Base-by-base conservation (phyloP, 2,329 filamentous ascomycete species). In the Botrytis elliptica region DNA sequence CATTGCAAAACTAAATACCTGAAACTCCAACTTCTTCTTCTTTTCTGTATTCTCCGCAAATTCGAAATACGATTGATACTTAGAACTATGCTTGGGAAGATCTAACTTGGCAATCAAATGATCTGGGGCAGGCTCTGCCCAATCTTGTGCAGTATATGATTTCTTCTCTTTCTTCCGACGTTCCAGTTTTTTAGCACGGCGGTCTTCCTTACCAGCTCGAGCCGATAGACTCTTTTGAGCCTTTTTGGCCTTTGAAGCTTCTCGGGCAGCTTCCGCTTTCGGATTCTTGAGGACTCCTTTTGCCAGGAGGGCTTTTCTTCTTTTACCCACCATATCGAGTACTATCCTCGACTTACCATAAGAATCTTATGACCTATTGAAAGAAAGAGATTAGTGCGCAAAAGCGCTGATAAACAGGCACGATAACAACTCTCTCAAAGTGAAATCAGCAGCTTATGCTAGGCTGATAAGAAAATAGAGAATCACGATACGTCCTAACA, bases 31-130 rank as follows among this genome's bases (percentile, higher is more conserved):
- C 79, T 89, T 91, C 82, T 88, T 88, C 72, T 89, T 91, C 80
- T 87, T 89, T 76, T 91, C 87, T 74, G 85, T 85, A 78, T 91
- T 91, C 78, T 91, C 87, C 74, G 90, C 86, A 75, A 90, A 85
- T 81, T 91, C 89, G 78, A 89, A 90, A 79, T 89, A 90, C 22
- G 87, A 86, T 77, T 88, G 86, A 80, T 91, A 88, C 79, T 89
- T 82, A 33, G 78, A 88, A 79, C 88, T 80, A 33, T 80, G 74
- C 71, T 78, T 80, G 22, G 81, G 80, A 44, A 77, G 68, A 65
- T 80, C 78, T 65, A 81, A 73, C 70, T 77, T 80, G n/a, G 78
- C 81, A 52, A 80, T 76, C 16, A 82, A 76, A 70, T 80, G 79
- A 14, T 79, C 67, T 16, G 79, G 80, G 38, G 78, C 76, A 63